These are phyloP conservation scores for Pyricularia pennisetigena DNA, from an alignment of 2,329 filamentous ascomycete species.

Conservation along the genomic window DNA sequence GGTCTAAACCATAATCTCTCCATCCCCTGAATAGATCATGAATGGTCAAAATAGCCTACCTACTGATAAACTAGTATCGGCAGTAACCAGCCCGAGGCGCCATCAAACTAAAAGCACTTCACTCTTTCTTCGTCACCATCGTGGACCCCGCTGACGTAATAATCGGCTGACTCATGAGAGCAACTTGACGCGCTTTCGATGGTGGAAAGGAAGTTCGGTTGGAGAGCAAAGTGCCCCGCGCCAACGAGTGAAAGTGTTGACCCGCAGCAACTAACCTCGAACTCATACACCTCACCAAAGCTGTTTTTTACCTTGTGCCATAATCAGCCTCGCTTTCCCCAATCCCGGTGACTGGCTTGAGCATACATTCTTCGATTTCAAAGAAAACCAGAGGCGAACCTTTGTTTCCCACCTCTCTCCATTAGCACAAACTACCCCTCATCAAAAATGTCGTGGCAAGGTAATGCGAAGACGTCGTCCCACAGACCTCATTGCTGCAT, in stretches of 20 bases:
- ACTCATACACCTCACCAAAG: background rate
- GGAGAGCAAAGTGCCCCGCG: background rate
- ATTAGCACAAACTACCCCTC: background rate
- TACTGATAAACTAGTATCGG: background rate
- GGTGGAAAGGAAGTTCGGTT: background rate
- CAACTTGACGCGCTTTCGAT: background rate
- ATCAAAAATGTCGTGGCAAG: conserved; percentile 62
- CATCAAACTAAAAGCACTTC: background rate
- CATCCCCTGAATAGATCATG: background rate
- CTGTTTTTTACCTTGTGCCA: background rate
- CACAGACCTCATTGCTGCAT: background rate
- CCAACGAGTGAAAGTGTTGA: background rate
- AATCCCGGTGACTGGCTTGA: background rate
- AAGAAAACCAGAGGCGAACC: background rate
- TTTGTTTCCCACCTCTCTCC: background rate
- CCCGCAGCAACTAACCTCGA: background rate
- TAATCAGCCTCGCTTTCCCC: background rate
- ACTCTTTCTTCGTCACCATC: background rate
- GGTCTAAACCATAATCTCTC: background rate
- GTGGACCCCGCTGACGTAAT: background rate
- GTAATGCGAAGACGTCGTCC: conserved; percentile 27
- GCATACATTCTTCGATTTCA: background rate
- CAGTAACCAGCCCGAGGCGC: background rate
- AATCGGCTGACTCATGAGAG: background rate
- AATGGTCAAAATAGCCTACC: background rate